phyloP scores from a whole-genome alignment of 371 early-diverging fungal genomes.

The Mucor lusitanicus region DNA sequence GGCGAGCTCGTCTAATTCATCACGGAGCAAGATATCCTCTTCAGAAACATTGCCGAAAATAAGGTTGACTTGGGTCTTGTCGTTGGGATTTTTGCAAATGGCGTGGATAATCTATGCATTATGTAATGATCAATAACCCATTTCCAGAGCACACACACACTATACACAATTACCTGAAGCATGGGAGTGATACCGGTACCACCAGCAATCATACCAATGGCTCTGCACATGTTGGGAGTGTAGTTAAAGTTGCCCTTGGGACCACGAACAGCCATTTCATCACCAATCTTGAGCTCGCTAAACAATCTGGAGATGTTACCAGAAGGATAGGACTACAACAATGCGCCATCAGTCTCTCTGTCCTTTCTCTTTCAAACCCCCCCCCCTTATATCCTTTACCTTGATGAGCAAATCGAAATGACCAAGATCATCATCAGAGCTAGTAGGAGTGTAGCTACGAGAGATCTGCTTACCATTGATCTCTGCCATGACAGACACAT shows the following conservation, averaged over 20 bases:
- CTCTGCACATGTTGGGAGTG: slow-evolving; percentile 73
- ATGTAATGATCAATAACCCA: neutral
- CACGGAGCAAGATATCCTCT: slow-evolving; percentile 87
- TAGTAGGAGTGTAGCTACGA: slow-evolving; percentile 94
- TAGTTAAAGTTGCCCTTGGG: slow-evolving; percentile 91
- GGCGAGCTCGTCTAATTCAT: slow-evolving; percentile 82
- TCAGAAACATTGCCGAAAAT: slow-evolving; percentile 91
- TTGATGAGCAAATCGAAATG: slow-evolving; percentile 92
- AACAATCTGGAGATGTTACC: slow-evolving; percentile 83
- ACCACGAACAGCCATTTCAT: slow-evolving; percentile 76
- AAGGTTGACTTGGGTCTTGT: slow-evolving; percentile 81
- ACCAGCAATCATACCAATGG: slow-evolving; percentile 92
- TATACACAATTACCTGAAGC: slow-evolving; percentile 41
- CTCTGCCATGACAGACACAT: slow-evolving; percentile 86
- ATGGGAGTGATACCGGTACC: slow-evolving; percentile 96
- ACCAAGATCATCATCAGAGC: slow-evolving; percentile 81
- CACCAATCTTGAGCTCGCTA: slow-evolving; percentile 70
- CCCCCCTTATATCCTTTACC: slow-evolving; percentile 43
- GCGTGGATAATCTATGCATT: slow-evolving; percentile 73
- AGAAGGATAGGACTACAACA: slow-evolving; percentile 85
- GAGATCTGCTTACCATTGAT: slow-evolving; percentile 85
- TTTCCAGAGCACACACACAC: neutral
- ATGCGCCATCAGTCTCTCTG: slow-evolving; percentile 35
- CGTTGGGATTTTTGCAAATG: slow-evolving; percentile 80
- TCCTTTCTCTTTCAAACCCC: neutral